phyloP scores from a whole-genome alignment of 2,329 filamentous ascomycete genomes.

The Pleurostoma richardsiae region DNA sequence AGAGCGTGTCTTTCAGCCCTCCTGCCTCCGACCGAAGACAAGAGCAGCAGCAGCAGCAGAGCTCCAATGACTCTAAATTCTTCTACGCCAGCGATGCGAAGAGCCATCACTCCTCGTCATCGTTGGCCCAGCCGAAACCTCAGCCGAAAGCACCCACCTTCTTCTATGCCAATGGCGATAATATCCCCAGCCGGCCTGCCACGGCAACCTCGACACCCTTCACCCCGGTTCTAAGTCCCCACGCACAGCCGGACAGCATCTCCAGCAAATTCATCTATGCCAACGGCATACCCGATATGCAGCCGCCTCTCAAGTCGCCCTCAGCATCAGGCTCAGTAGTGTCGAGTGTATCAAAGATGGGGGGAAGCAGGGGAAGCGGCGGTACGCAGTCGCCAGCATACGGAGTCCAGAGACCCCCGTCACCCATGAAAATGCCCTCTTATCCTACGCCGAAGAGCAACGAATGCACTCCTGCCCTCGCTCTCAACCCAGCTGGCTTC shows the following conservation, averaged over 20 bases:
- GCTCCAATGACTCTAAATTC: conserved; percentile 62
- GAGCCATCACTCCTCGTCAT: conserved; percentile 20
- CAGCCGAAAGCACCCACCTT: conserved; percentile 38
- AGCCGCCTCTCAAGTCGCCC: conserved; percentile 27
- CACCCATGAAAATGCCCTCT: conserved; percentile 40
- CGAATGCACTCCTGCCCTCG: background rate
- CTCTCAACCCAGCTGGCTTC: conserved; percentile 7
- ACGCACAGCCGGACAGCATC: conserved; percentile 29
- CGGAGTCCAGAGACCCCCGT: conserved; percentile 37
- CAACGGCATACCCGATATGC: conserved; percentile 55
- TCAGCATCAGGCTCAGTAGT: conserved; percentile 38
- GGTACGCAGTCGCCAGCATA: conserved; percentile 18
- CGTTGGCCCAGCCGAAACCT: conserved; percentile 32
- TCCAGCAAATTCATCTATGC: conserved; percentile 71
- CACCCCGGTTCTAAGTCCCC: conserved; percentile 23
- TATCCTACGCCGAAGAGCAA: conserved; percentile 11
- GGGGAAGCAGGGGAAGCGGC: conserved; percentile 31
- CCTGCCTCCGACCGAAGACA: background rate
- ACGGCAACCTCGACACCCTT: conserved; percentile 14
- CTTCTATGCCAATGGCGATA: conserved; percentile 50
- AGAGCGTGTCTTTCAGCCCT: conserved; percentile 26
- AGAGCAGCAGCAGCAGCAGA: background rate
- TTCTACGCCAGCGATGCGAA: conserved; percentile 85
- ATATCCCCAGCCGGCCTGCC: conserved; percentile 24
- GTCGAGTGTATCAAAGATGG: conserved; percentile 38